A percentile compares a stretch with the other conserved stretches of the same genome.
Evolutionary conservation across 768 basidiomycete species (phyloP).

Genomic region (Lentinula sp.): DNA sequence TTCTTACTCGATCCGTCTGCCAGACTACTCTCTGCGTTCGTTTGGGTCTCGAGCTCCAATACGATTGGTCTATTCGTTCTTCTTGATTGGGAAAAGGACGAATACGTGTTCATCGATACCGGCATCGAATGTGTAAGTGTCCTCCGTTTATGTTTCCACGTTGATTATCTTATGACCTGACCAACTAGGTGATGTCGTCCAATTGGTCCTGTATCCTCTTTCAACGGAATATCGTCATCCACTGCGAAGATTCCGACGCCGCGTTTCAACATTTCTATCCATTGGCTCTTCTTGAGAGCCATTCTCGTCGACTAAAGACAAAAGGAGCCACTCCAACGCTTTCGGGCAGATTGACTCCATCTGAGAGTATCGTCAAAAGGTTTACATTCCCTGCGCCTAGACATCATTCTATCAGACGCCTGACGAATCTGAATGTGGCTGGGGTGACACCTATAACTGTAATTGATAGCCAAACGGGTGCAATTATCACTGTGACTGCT

Average conservation of each 20-base stretch:
- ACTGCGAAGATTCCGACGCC: conserved; percentile 61
- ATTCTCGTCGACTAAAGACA: conserved; percentile 19
- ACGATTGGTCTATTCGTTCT: conserved; percentile 59
- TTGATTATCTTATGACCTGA: background rate
- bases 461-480: background rate
- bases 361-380: conserved; percentile 41
- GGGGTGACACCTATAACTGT: background rate
- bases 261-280: conserved; percentile 72
- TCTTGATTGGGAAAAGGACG: conserved; percentile 57
- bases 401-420: background rate
- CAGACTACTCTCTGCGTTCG: conserved; percentile 58
- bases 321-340: background rate
- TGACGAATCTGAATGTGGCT: background rate
- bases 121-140: conserved; percentile 64
- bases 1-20: conserved; percentile 64
- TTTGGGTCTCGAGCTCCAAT: conserved; percentile 54
- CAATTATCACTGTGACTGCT: conserved; percentile 1
- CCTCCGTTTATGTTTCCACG: background rate
- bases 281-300: conserved; percentile 29
- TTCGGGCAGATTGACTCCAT: conserved; percentile 29
- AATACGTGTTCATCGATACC: conserved; percentile 70
- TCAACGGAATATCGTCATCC: conserved; percentile 62
- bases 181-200: conserved; percentile 49
- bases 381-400: conserved; percentile 39
- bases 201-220: conserved; percentile 76